A percentile compares a stretch with the other conserved stretches of the same genome.
Conservation (phyloP, 257 asterid genomes). For the Plantago major region DNA sequence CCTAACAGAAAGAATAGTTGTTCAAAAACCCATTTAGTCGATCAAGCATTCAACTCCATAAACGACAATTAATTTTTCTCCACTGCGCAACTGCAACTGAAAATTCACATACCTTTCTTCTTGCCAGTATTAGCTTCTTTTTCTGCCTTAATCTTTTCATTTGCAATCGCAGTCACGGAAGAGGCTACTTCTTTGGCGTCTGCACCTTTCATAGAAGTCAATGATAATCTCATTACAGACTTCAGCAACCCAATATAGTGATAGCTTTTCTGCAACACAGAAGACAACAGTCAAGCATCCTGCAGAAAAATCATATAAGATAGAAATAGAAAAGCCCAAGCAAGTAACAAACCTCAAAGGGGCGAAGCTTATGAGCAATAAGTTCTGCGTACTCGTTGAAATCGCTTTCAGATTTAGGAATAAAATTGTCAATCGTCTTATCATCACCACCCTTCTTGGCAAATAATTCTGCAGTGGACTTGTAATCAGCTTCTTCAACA, state of each 20-base stretch:
- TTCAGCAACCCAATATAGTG: constrained; percentile 83
- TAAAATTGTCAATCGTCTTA: constrained; percentile 73
- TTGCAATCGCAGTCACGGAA: constrained; percentile 87
- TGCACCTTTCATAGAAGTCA: constrained; percentile 73
- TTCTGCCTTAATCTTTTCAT: constrained; percentile 93
- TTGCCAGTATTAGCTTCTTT: constrained; percentile 87
- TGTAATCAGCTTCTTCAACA: constrained; percentile 95
- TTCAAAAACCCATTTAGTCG: constrained; percentile 2
- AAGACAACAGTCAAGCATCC: constrained; percentile 14
- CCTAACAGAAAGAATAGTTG: constrained; percentile 31
- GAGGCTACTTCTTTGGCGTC: constrained; percentile 94
- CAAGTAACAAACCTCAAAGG: constrained; percentile 60
- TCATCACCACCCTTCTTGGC: constrained; percentile 66
- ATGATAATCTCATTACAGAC: constrained; percentile 79
- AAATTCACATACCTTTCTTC: constrained; percentile 61
- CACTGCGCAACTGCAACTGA: background rate
- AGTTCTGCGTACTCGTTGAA: constrained; percentile 84
- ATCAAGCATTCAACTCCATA: background rate
- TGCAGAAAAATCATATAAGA: background rate
- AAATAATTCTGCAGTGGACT: constrained; percentile 79
- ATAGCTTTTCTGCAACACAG: constrained; percentile 70
- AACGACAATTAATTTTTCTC: too few relatives aligned
- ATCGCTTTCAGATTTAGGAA: constrained; percentile 81
- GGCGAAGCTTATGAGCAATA: constrained; percentile 69
- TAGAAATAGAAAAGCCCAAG: constrained; percentile 7